Conservation (phyloP, 768 basidiomycete species). For the Suillus brevipes region DNA sequence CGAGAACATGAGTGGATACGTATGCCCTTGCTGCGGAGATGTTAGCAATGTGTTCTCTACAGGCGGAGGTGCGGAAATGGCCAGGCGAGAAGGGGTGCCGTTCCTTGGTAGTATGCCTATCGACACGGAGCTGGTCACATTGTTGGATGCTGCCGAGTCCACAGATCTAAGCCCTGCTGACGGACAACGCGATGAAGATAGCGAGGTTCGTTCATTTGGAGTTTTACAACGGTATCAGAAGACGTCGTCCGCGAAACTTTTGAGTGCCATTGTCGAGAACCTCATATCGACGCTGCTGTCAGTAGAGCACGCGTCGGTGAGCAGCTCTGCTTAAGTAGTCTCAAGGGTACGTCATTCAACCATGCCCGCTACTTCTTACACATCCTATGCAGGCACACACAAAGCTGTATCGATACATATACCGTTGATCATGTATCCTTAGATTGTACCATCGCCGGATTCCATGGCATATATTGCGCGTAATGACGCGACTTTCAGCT, state of each 20-base stretch:
- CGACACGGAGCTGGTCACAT: slow-evolving; percentile 84
- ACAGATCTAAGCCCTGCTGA: slow-evolving; percentile 20
- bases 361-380: background rate
- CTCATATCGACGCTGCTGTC: slow-evolving; percentile 35
- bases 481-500: background rate
- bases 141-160: slow-evolving; percentile 70
- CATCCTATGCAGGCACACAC: slow-evolving; percentile 1
- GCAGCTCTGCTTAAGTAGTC: background rate
- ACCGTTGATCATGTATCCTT: slow-evolving; percentile 1
- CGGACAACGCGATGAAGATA: slow-evolving; percentile 20
- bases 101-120: slow-evolving; percentile 92
- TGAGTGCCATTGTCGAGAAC: slow-evolving; percentile 55
- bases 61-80: slow-evolving; percentile 91
- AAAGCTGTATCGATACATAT: background rate
- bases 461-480: background rate
- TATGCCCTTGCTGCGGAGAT: slow-evolving; percentile 96
- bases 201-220: slow-evolving; percentile 39
- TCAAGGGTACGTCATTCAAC: background rate
- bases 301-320: slow-evolving; percentile 11
- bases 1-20: slow-evolving; percentile 99
- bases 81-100: slow-evolving; percentile 62
- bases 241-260: slow-evolving; percentile 72
- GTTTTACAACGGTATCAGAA: slow-evolving; percentile 61
- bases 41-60: slow-evolving; percentile 93
- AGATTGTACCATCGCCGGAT: background rate